Conservation (phyloP, 176 grass and related monocot genomes). For the Metroxylon sagu region DNA sequence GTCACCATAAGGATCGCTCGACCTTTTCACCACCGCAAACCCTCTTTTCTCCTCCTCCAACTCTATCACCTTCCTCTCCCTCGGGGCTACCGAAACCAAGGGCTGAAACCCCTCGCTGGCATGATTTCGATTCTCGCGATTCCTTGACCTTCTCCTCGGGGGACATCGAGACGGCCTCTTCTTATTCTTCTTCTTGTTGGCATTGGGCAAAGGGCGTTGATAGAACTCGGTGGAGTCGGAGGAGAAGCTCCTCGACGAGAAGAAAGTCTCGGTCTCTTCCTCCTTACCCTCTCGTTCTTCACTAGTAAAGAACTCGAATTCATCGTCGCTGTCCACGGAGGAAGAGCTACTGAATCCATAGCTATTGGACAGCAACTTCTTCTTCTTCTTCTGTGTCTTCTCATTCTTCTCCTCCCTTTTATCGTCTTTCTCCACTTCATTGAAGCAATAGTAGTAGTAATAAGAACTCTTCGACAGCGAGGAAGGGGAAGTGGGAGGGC, state of each 20-base stretch:
- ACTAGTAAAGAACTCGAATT: slow-evolving; percentile 54
- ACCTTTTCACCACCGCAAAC: slow-evolving; percentile 9
- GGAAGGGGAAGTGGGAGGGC: slow-evolving; percentile 44
- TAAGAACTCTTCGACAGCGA: slow-evolving; percentile 34
- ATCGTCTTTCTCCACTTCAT: not conserved
- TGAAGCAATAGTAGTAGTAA: not conserved
- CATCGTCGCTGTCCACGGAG: slow-evolving; percentile 16
- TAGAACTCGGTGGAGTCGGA: slow-evolving; percentile 99
- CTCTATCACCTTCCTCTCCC: slow-evolving; percentile 12
- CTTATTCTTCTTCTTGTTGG: slow-evolving; percentile 27
- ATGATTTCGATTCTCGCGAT: too few species aligned
- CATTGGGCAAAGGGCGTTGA: not conserved
- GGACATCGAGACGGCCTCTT: not conserved
- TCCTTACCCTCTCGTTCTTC: slow-evolving; percentile 36
- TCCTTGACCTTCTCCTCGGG: slow-evolving; percentile 5
- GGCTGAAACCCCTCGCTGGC: slow-evolving; percentile 59
- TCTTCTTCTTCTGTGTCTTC: slow-evolving; percentile 13
- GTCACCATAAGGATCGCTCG: slow-evolving; percentile 16
- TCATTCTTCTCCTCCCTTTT: not conserved
- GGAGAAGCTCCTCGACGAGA: slow-evolving; percentile 88
- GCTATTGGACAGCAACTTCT: slow-evolving; percentile 34
- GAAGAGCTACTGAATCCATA: slow-evolving; percentile 83
- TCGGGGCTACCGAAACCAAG: slow-evolving; percentile 22
- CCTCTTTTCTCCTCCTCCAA: slow-evolving; percentile 17
- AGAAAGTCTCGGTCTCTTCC: slow-evolving; percentile 57